Evolutionary conservation across 2,329 filamentous ascomycete species (phyloP), one percentile per base, ranked within the genome.

Genomic region (Microcyclosporella mali): DNA sequence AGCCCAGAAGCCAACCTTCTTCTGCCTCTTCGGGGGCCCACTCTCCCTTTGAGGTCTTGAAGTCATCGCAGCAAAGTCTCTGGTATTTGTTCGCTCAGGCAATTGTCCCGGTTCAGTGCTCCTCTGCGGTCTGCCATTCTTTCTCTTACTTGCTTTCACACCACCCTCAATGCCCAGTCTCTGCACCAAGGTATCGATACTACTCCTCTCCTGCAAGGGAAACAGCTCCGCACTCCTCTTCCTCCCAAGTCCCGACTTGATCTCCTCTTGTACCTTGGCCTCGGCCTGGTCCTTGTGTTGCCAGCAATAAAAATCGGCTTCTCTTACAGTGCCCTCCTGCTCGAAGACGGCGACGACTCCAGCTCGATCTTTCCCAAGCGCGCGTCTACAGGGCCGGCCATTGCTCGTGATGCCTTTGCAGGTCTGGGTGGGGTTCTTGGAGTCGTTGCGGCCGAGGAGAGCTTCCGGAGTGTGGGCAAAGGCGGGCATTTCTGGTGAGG

Each of bases 281-380:
- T 69, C 61, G 2, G 87, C 87, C 65, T 98, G 92, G 44, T 92
- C 87, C 62, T 86, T 89, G 70, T 98, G 92, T 64, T 95, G 88
- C 84, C 86, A 95, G 71, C 90, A 97, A 68, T 88, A 95, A 37
- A 82, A 76, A n/a, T 67, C 72, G 3, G 81, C 78, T 27, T 68
- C 72, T 9, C 47, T 41, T 47, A 79, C 75, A 36, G 78, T 73
- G 43, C 70, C 67, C 2, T 76, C 73, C 47, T 79, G 74, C 8
- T 66, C 64, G 2, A 65, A 57, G 2, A 71, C 60, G 10, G 56
- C 68, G 4, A 71, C 57, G 2, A 70, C 66, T 9, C 67, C 66
- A 51, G 40, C 53, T 56, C 50, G 61, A 53, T 37, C 59, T 52
- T 36, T 66, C 66, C 76, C 71, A 28, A 94, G 70, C 4, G 82